Base-by-base conservation (phyloP, 2,329 filamentous ascomycete genomes). In the Aspergillus cejpii region DNA sequence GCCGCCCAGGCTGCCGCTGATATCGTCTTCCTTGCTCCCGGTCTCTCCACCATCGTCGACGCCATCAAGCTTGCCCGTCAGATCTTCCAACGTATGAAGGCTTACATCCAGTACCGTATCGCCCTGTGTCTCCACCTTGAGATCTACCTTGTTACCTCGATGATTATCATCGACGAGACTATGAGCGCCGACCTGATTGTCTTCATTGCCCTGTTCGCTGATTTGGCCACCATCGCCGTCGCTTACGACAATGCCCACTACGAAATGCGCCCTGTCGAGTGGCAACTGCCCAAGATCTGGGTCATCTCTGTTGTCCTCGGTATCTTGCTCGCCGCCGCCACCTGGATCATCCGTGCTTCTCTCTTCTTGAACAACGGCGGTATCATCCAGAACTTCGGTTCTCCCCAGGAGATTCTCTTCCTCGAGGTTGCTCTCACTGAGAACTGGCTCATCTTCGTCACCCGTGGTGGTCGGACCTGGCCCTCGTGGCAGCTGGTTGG, bases 391-490 rank as follows among this genome's bases (percentile, higher is more conserved):
- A 83, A 84, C 72, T 87, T 78, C 60, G 84, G 84, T 64, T 81
- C 79, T 58, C 76, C 86, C 52, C 83, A 88, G 71, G 82, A 84
- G 60, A 83, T 87, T 48, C 75, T 94, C 67, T 94, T 94, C 83
- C 81, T 94, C 33, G 82, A 94, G 75, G 83, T 94, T 70, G 89
- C 87, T 15, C 80, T 94, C 49, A 90, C 88, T 59, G 87, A 94
- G 80, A 94, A 94, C 77, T 94, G 88, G 88, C 80, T 94, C 47
- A 94, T 94, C 74, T 94, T 94, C 79, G 91, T 94, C 72, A 94
- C 88, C 60, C 88, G 88, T 80, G 87, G 84, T 62, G 81, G 78
- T 56, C 76, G 81, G 68, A 87, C 84, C 21, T 83, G 78, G 74
- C 84, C 84, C 48, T 85, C 83, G 2, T 85, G 81, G 80, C 83